Conservation (phyloP, 73 alveolate genomes). For the Paramecium sonneborni region DNA sequence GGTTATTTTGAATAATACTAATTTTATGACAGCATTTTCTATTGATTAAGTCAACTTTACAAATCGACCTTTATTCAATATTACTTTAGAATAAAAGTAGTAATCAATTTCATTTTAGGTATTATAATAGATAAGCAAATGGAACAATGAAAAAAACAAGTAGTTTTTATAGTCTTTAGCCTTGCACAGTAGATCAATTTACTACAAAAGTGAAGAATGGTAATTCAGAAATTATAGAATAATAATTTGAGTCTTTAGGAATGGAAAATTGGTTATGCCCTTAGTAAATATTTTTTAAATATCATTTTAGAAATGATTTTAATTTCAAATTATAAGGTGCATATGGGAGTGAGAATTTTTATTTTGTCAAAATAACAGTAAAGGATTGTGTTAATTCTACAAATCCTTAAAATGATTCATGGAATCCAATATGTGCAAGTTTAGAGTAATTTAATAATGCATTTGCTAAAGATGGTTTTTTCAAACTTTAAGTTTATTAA, state of each 20-base stretch:
- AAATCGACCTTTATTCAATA: background rate
- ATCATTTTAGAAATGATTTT: background rate
- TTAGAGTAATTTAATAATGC: background rate
- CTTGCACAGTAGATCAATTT: slow-evolving; percentile 38
- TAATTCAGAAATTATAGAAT: background rate
- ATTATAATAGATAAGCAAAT: background rate
- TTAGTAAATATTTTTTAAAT: background rate
- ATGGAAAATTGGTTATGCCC: slow-evolving; percentile 40
- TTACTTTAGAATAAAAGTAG: slow-evolving; percentile 23
- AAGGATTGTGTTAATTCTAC: background rate
- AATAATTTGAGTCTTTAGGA: background rate
- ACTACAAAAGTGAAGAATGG: slow-evolving; percentile 13
- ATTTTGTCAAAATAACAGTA: slow-evolving; percentile 15
- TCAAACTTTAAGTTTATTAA: background rate
- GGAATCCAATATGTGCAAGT: background rate
- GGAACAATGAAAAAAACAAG: background rate
- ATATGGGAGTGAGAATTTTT: background rate
- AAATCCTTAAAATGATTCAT: background rate
- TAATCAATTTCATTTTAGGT: background rate
- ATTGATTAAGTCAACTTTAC: background rate
- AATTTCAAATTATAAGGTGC: background rate
- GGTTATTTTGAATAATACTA: background rate
- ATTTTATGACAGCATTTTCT: slow-evolving; percentile 32
- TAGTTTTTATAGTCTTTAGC: background rate
- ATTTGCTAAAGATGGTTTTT: background rate